These are phyloP conservation scores for Komagataella pastoris DNA, from an alignment of 805 yeast species.

Conservation along the genomic window DNA sequence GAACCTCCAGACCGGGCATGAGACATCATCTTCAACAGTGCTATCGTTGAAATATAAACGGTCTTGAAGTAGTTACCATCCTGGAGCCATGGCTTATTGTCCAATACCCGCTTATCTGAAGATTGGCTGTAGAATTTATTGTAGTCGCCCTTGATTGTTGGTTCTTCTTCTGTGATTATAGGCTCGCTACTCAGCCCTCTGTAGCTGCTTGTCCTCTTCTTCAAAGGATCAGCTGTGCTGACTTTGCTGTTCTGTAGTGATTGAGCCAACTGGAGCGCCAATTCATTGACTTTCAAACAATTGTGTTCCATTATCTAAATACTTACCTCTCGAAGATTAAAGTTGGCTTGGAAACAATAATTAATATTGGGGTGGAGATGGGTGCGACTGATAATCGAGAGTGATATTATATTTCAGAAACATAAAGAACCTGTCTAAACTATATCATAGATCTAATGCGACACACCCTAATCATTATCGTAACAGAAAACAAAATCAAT, in stretches of 20 bases:
- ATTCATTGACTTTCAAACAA: background rate
- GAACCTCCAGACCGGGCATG: constrained; percentile 80
- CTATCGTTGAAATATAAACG: constrained; percentile 55
- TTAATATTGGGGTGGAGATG: background rate
- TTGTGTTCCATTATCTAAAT: background rate
- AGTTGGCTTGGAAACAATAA: too few relatives aligned
- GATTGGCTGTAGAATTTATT: background rate
- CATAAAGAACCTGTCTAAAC: background rate
- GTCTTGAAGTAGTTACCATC: constrained; percentile 49
- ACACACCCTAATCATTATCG: background rate
- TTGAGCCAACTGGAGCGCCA: background rate
- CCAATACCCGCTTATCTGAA: background rate
- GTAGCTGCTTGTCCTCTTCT: background rate
- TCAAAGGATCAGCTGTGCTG: background rate
- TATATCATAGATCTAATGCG: background rate
- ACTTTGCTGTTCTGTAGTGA: background rate
- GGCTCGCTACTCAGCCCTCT: background rate
- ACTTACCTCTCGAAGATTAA: background rate
- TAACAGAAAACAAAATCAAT: background rate
- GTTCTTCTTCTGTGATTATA: background rate
- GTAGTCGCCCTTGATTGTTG: background rate
- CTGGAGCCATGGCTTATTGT: constrained; percentile 37
- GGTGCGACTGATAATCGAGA: background rate
- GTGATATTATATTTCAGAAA: background rate
- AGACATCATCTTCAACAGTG: constrained; percentile 59